Evolutionary conservation across 2,329 filamentous ascomycete species (phyloP), one percentile per base, ranked within the genome.

Genomic region (Stemphylium lycopersici): DNA sequence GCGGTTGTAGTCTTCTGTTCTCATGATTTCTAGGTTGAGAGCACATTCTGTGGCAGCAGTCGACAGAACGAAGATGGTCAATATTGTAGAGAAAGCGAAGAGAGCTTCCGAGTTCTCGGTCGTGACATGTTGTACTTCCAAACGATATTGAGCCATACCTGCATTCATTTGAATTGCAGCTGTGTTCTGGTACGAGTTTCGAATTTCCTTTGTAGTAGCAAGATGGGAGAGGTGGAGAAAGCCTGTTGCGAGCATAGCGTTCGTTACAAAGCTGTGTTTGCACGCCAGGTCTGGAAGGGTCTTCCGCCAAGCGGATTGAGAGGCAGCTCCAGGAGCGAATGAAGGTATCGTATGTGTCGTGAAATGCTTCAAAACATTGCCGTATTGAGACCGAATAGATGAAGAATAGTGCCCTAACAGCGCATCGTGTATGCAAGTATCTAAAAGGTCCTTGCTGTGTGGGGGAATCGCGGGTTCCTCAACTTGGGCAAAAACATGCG

Each of bases 181-280:
- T 24, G 67, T 62, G 11, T 60, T 55, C 8, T 53, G 48, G 20
- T 66, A 18, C 15, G 24, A 42, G 13, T 65, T 49, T 48, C 48
- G 56, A 26, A 62, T 53, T 16, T 44, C 51, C 24, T 55, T 44
- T 4, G 33, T 43, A 6, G 16, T 40, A n/a, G 48, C 42, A 68
- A 69, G 44, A 18, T 70, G 73, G 11, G 76, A 75, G 20, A 79
- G 56, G 56, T 81, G 79, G 12, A 81, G 67, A n/a, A 77, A 75
- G 4, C 76, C 68, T 10, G 79, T 51, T 2, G 78, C 77, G 6
- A 80, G 60, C 4, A 80, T 70, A 11, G 75, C 76, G 52, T 79
- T 73, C 10, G 80, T 54, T 6, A 81, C 65, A 44, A 77, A 81
- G 2, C 67, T 61, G 54, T 78, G 70, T 6, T 70, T 71, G 20